Evolutionary conservation across 1,284 basidiomycete species (phyloP).

Genomic region (Hypsizygus ulmarius): DNA sequence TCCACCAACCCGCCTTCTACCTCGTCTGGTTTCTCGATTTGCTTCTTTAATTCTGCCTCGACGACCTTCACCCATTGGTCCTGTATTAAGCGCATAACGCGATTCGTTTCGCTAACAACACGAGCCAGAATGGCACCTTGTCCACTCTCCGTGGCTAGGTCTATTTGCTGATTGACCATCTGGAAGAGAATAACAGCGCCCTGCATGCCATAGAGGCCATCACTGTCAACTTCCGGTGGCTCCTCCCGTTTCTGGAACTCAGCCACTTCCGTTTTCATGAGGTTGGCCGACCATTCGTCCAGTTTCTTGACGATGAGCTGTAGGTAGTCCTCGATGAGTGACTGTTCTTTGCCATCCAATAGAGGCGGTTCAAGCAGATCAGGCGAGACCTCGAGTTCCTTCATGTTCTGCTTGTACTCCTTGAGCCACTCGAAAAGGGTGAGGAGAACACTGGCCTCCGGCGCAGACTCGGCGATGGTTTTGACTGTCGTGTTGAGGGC

Average conservation of each 20-base stretch:
- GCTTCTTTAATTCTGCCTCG: constrained; percentile 85
- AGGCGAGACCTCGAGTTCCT: constrained; percentile 81
- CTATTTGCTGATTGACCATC: constrained; percentile 97
- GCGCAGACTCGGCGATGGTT: constrained; percentile 70
- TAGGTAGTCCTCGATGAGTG: constrained; percentile 94
- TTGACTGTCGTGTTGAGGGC: constrained; percentile 79
- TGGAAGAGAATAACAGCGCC: constrained; percentile 96
- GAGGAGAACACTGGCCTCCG: constrained; percentile 85
- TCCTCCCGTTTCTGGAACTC: constrained; percentile 83
- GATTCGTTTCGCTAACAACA: constrained; percentile 85
- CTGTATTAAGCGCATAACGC: constrained; percentile 91
- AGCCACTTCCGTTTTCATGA: constrained; percentile 88
- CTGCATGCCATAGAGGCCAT: constrained; percentile 90
- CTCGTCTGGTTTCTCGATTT: constrained; percentile 87
- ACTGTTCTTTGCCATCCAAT: constrained; percentile 91
- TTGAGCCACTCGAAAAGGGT: constrained; percentile 92
- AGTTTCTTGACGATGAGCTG: constrained; percentile 92
- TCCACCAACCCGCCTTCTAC: constrained; percentile 88
- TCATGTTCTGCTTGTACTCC: constrained; percentile 94
- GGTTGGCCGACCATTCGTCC: constrained; percentile 94
- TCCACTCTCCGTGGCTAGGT: constrained; percentile 92
- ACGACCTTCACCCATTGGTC: constrained; percentile 85
- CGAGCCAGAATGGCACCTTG: constrained; percentile 92
- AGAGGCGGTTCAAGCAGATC: constrained; percentile 87
- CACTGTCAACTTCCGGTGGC: constrained; percentile 86